These are phyloP conservation scores for Trametes sp. DNA, from an alignment of 1,284 basidiomycete species.

Conservation along the genomic window DNA sequence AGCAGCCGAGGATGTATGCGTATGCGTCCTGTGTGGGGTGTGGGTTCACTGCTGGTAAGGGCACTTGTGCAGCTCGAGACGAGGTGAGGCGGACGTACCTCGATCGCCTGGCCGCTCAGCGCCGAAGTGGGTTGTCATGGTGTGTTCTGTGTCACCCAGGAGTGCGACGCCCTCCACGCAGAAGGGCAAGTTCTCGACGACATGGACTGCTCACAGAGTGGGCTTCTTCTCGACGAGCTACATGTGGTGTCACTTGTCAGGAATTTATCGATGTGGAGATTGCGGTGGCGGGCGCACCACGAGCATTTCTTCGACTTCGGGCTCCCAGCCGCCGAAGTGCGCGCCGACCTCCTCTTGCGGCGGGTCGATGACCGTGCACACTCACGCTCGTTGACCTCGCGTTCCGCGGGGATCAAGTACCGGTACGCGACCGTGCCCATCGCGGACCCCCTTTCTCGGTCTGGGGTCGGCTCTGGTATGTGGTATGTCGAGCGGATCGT, in stretches of 20 bases:
- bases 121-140: constrained; percentile 50
- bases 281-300: constrained; percentile 23
- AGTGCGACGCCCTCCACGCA: constrained; percentile 34
- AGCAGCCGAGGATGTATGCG: constrained; percentile 37
- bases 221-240: constrained; percentile 36
- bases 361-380: constrained; percentile 29
- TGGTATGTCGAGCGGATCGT: too few relatives aligned
- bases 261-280: background rate
- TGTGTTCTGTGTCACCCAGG: constrained; percentile 43
- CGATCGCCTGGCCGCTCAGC: constrained; percentile 50
- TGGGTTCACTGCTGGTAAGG: background rate
- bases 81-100: constrained; percentile 36
- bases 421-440: constrained; percentile 29
- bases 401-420: constrained; percentile 24
- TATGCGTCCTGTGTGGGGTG: background rate
- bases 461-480: too few relatives aligned
- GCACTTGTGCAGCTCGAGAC: too few relatives aligned
- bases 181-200: constrained; percentile 32
- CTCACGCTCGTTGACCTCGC: constrained; percentile 24
- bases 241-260: too few relatives aligned
- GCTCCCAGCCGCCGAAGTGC: constrained; percentile 37
- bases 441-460: too few relatives aligned
- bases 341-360: constrained; percentile 31
- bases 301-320: constrained; percentile 34
- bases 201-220: constrained; percentile 37